phyloP scores from a whole-genome alignment of 2,329 filamentous ascomycete genomes.

The Fusarium sp. region DNA sequence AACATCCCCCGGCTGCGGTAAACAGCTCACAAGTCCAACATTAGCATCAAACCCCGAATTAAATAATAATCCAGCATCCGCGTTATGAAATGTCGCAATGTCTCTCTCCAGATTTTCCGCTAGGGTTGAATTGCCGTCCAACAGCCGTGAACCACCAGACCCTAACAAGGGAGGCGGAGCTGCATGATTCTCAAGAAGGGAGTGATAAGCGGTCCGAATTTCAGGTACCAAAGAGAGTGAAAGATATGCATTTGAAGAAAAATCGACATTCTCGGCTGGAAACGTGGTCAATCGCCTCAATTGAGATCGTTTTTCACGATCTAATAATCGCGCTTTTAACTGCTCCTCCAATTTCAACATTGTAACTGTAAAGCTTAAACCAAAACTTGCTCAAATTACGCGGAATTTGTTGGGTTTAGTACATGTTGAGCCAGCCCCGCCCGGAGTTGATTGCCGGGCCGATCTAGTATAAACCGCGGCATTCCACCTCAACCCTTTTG shows the following conservation, averaged over 20 bases:
- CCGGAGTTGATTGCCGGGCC: neutral
- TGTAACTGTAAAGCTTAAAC: neutral
- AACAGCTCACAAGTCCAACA: conserved; percentile 69
- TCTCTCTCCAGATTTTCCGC: conserved; percentile 60
- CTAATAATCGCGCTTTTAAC: conserved; percentile 46
- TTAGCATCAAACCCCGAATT: conserved; percentile 76
- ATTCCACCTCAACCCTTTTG: neutral
- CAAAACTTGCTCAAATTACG: neutral
- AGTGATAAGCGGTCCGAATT: conserved; percentile 74
- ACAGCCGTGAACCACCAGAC: conserved; percentile 65
- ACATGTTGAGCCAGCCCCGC: conserved; percentile 25
- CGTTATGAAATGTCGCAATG: conserved; percentile 62
- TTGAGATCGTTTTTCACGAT: conserved; percentile 51
- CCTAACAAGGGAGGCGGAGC: conserved; percentile 53
- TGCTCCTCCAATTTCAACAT: conserved; percentile 46
- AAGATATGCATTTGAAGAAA: conserved; percentile 84
- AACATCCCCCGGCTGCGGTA: conserved; percentile 70
- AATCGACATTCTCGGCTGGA: conserved; percentile 77
- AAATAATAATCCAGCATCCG: conserved; percentile 62
- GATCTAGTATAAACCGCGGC: conserved; percentile 25
- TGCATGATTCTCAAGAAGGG: conserved; percentile 46
- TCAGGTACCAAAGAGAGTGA: conserved; percentile 70
- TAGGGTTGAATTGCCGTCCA: conserved; percentile 63
- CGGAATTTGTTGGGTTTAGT: conserved; percentile 32
- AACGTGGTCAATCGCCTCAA: conserved; percentile 66